phyloP scores from a whole-genome alignment of 2,329 filamentous ascomycete genomes.

The Aspergillus niger region DNA sequence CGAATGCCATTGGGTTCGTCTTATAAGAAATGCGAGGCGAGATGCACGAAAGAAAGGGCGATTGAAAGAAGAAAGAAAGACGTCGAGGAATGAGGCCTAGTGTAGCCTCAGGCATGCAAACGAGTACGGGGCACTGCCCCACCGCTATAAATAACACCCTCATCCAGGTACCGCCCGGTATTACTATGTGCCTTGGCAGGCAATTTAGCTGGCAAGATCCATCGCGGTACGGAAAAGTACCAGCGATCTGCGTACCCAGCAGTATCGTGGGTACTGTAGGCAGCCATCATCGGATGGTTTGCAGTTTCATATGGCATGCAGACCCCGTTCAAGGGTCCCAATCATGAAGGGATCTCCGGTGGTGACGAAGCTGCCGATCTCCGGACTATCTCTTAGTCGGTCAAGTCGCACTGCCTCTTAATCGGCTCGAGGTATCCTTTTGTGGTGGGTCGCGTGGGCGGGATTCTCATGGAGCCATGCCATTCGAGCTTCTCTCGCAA shows the following conservation, averaged over 20 bases:
- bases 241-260: too few relatives aligned
- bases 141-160: conserved; percentile 8
- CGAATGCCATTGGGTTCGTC: conserved; percentile 17
- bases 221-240: not conserved
- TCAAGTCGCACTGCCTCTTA: not conserved
- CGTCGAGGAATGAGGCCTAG: not conserved
- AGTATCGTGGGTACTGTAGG: not conserved
- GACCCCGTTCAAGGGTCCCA: not conserved
- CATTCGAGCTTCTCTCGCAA: not conserved
- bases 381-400: not conserved
- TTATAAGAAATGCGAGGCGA: not conserved
- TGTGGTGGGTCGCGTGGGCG: too few relatives aligned
- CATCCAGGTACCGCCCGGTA: not conserved
- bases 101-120: not conserved
- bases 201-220: not conserved
- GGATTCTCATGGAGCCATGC: too few relatives aligned
- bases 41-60: not conserved
- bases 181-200: not conserved
- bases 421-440: not conserved
- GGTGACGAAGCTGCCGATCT: not conserved
- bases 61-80: not conserved
- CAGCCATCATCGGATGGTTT: not conserved
- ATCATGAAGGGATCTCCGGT: not conserved
- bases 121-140: not conserved
- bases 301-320: not conserved